Percentiles rank a stretch among this genome's conserved stretches.
Evolutionary conservation across 2,329 filamentous ascomycete species (phyloP).

Genomic region (Stemphylium beticola): DNA sequence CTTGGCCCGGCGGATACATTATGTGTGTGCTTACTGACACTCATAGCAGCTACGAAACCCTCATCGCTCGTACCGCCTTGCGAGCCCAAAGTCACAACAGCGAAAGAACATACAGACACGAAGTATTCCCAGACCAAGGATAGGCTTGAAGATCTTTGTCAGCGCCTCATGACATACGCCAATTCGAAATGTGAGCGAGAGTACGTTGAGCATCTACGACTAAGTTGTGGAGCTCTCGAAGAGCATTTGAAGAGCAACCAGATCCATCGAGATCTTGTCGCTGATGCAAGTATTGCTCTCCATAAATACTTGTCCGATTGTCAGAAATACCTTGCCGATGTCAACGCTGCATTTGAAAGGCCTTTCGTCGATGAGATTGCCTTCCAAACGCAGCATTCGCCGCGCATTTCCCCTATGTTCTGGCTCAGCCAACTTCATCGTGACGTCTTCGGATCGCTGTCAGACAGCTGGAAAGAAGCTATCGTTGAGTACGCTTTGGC

Average conservation of each 20-base stretch:
- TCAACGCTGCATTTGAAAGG: constrained; percentile 9
- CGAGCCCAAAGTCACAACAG: constrained; percentile 6
- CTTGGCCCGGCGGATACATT: neutral
- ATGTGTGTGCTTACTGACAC: neutral
- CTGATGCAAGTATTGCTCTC: constrained; percentile 3
- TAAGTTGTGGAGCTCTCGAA: constrained; percentile 26
- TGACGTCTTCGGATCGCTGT: constrained; percentile 20
- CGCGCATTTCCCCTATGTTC: constrained; percentile 30
- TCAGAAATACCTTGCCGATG: constrained; percentile 9
- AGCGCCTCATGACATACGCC: constrained; percentile 12
- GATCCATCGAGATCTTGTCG: neutral
- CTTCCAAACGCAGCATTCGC: constrained; percentile 15
- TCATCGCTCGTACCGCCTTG: neutral
- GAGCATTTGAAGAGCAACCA: neutral
- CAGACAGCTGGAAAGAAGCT: constrained; percentile 27
- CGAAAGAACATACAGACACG: neutral
- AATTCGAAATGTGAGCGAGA: constrained; percentile 24
- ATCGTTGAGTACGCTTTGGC: constrained; percentile 37
- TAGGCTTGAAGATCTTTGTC: constrained; percentile 22
- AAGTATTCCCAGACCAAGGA: neutral
- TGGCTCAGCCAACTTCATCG: constrained; percentile 34
- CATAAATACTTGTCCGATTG: constrained; percentile 20
- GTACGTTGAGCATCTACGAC: constrained; percentile 26
- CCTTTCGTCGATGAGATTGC: constrained; percentile 3
- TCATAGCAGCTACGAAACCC: neutral